Evolutionary conservation across 2,329 filamentous ascomycete species (phyloP), one percentile per base, ranked within the genome.

Genomic region (Fusarium sp.): DNA sequence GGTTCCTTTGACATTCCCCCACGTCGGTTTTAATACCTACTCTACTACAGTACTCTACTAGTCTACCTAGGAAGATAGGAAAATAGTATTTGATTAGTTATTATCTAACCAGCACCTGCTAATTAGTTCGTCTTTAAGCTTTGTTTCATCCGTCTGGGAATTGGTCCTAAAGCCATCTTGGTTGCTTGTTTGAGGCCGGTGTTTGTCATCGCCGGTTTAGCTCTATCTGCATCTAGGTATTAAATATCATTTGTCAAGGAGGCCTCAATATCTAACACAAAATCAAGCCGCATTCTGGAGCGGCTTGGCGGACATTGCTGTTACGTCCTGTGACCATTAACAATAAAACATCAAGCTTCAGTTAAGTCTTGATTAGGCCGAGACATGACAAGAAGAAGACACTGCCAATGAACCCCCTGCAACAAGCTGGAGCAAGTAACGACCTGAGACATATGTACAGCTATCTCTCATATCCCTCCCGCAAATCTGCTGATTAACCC

Each of bases 1-100:
- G 26, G 10, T 28, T 28, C n/a, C n/a, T n/a, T n/a, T n/a, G n/a
- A n/a, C 26, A 28, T 28, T 28, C 46, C 58, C 59, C 60, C 54
- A 55, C 61, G 44, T 55, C 54, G 26, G 12, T 36, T 36, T 36
- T 17, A 17, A 36, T 36, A 36, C n/a, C n/a, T n/a, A n/a, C n/a
- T n/a, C n/a, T n/a, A n/a, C n/a, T n/a, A n/a, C n/a, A n/a, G n/a
- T n/a, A n/a, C n/a, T n/a, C n/a, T n/a, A n/a, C n/a, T n/a, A n/a
- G n/a, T n/a, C n/a, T n/a, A n/a, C n/a, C n/a, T n/a, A n/a, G n/a
- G n/a, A n/a, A n/a, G n/a, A n/a, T 32, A 32, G 12, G 11, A 10
- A 30, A 12, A 6, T 30, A 30, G 28, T 7, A 14, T 15, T 30
- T 14, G 24, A 26, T 23, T 28, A 30, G 5, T 14, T 15, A 15